phyloP scores from a whole-genome alignment of 306 rosid genomes.

The Arachis hypogaea region DNA sequence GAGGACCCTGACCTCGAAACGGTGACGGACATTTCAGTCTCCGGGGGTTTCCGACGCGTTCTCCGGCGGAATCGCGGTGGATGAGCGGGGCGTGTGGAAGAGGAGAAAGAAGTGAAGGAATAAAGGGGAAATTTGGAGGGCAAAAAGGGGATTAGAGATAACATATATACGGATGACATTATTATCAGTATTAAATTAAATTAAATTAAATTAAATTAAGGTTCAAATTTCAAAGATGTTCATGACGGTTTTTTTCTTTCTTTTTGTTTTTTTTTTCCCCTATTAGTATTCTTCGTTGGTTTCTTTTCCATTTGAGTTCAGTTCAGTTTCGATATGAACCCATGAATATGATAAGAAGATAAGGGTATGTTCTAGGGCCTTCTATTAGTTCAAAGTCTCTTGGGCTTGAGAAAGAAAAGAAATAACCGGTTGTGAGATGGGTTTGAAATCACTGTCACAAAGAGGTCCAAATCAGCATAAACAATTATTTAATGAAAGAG shows the following conservation, averaged over 20 bases:
- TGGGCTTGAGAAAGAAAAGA: neutral
- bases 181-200: neutral
- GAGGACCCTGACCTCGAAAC: slow-evolving; percentile 53
- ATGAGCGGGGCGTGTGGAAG: slow-evolving; percentile 17
- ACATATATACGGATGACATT: slow-evolving; percentile 43
- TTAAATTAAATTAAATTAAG: no score
- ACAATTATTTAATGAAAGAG: no score
- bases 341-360: neutral
- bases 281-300: no score
- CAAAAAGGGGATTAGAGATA: slow-evolving; percentile 49
- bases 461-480: neutral
- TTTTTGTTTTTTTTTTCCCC: neutral
- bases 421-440: neutral
- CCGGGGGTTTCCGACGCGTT: slow-evolving; percentile 44
- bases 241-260: neutral
- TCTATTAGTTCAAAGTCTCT: neutral
- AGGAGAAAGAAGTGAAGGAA: slow-evolving; percentile 8
- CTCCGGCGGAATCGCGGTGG: slow-evolving; percentile 42
- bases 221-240: slow-evolving; percentile 18
- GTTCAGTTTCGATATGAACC: neutral
- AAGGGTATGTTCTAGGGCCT: slow-evolving; percentile 8
- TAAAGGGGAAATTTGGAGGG: slow-evolving; percentile 48
- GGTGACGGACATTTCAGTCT: slow-evolving; percentile 52
- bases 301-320: neutral
- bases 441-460: neutral